Evolutionary conservation across 163 green algal species (phyloP).

Genomic region (Chloromonas sp.): DNA sequence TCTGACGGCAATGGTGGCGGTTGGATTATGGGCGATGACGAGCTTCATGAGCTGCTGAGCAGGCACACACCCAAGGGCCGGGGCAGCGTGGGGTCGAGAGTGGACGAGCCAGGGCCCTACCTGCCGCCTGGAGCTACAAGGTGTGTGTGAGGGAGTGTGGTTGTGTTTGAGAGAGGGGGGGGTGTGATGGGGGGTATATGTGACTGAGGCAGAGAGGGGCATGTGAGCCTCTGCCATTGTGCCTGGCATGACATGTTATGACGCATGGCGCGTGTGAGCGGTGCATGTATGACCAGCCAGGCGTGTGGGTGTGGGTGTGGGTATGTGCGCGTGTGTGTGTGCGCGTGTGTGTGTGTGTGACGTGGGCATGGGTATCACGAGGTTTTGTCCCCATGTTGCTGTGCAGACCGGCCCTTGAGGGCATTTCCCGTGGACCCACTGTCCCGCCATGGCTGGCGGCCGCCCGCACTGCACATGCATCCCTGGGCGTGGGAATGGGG

Average conservation of each 20-base stretch:
- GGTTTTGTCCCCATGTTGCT: not conserved
- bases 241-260: not conserved
- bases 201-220: not conserved
- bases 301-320: not conserved
- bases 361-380: not conserved
- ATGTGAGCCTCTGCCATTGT: not conserved
- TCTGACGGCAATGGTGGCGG: not conserved
- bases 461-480: not conserved
- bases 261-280: not conserved
- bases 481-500: not conserved
- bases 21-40: not conserved
- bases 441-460: not conserved
- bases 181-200: not conserved
- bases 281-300: not conserved
- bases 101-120: not conserved
- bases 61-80: not conserved
- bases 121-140: not conserved
- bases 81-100: not conserved
- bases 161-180: not conserved
- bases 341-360: not conserved
- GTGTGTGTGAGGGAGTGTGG: not conserved
- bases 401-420: not conserved
- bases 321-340: not conserved
- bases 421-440: not conserved
- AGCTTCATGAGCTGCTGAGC: not conserved